These are phyloP conservation scores for Hypomontagnella monticulosa DNA, from an alignment of 495 filamentous ascomycete species.

Conservation along the genomic window DNA sequence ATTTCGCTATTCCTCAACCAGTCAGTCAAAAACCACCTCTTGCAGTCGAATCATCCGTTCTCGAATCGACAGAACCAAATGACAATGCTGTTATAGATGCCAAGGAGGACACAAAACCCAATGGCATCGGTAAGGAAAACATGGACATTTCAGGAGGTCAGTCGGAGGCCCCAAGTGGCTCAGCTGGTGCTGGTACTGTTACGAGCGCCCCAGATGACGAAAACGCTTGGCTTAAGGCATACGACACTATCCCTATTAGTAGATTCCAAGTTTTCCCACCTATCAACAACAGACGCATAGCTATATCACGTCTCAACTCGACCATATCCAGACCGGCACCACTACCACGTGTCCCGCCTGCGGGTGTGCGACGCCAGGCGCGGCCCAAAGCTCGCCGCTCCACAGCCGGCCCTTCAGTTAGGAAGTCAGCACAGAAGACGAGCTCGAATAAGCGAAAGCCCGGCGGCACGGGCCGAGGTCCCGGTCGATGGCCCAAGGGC, in stretches of 20 bases:
- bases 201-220: constrained; percentile 38
- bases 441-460: constrained; percentile 53
- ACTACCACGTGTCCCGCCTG: constrained; percentile 33
- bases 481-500: constrained; percentile 64
- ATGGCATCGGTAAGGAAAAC: constrained; percentile 39
- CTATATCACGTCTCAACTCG: constrained; percentile 43
- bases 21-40: constrained; percentile 24
- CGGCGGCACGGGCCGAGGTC: constrained; percentile 63
- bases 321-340: constrained; percentile 46
- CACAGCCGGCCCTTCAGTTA: constrained; percentile 17
- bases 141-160: constrained; percentile 45
- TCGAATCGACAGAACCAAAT: constrained; percentile 57
- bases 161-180: constrained; percentile 16
- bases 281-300: constrained; percentile 60
- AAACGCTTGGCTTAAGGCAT: constrained; percentile 51
- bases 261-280: constrained; percentile 89
- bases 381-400: constrained; percentile 43
- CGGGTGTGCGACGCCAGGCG: constrained; percentile 31
- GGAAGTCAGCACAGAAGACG: constrained; percentile 45
- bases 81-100: constrained; percentile 45
- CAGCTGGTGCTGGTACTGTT: constrained; percentile 12
- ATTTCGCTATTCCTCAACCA: constrained; percentile 37
- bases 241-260: constrained; percentile 72
- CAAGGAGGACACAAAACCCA: constrained; percentile 42
- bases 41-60: constrained; percentile 40